Percentiles rank a stretch among this genome's conserved stretches.
phyloP scores from a whole-genome alignment of 2,329 filamentous ascomycete species.

The Purpureocillium takamizusanense region DNA sequence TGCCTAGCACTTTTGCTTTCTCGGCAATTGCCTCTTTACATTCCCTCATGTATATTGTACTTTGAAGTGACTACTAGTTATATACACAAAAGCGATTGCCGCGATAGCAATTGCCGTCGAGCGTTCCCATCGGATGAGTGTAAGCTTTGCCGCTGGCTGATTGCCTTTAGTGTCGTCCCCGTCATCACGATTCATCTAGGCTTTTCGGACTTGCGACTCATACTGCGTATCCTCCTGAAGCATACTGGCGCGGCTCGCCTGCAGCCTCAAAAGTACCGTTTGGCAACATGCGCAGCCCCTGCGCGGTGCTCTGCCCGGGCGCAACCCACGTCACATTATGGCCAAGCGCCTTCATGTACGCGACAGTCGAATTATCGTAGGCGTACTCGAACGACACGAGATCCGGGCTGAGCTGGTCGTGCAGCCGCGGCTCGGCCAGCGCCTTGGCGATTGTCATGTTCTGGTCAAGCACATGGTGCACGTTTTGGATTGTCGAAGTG shows the following conservation, averaged over 20 bases:
- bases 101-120: too few species aligned
- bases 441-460: constrained; percentile 52
- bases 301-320: constrained; percentile 58
- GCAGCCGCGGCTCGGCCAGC: constrained; percentile 59
- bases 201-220: constrained; percentile 13
- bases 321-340: constrained; percentile 70
- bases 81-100: too few species aligned
- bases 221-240: constrained; percentile 57
- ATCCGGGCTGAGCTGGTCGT: constrained; percentile 74
- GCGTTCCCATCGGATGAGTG: too few species aligned
- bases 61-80: too few species aligned
- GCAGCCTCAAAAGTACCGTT: constrained; percentile 70
- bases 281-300: constrained; percentile 55
- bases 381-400: constrained; percentile 59
- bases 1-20: too few species aligned
- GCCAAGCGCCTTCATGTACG: constrained; percentile 54
- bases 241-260: constrained; percentile 69
- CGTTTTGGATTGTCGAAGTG: constrained; percentile 69
- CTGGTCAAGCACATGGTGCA: constrained; percentile 66
- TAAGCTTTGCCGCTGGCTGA: too few species aligned
- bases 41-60: too few species aligned
- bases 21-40: too few species aligned
- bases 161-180: too few species aligned
- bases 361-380: constrained; percentile 62
- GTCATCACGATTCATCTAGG: too few species aligned